phyloP scores from a whole-genome alignment of 192 early-diverging fungal genomes.

The Oehlia diaphana region DNA sequence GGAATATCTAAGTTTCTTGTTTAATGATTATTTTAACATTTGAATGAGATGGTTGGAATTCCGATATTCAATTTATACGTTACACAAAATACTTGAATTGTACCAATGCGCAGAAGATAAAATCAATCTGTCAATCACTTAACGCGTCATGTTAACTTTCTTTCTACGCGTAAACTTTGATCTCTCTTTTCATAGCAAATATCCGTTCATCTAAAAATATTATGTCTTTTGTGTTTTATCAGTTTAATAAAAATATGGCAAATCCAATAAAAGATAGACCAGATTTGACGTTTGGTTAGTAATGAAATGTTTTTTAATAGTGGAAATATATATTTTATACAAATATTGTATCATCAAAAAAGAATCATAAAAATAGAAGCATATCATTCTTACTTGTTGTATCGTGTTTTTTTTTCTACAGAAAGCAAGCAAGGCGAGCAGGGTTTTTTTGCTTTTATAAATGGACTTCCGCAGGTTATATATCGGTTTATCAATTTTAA shows the following conservation, averaged over 20 bases:
- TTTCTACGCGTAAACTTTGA: no score
- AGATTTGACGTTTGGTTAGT: slow-evolving; percentile 50
- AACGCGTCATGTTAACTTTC: no score
- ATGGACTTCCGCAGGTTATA: slow-evolving; percentile 50
- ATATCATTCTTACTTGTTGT: neutral
- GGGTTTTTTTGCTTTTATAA: slow-evolving; percentile 55
- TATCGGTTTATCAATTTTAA: neutral
- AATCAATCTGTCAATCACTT: no score
- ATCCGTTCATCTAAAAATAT: no score
- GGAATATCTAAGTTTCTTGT: neutral
- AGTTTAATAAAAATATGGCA: slow-evolving; percentile 13
- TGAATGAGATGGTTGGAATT: slow-evolving; percentile 3
- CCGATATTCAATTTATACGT: neutral
- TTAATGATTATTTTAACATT: slow-evolving; percentile 5
- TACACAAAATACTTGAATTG: no score
- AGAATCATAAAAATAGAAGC: neutral
- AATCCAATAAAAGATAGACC: slow-evolving; percentile 47
- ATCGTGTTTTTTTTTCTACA: neutral
- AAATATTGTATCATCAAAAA: neutral
- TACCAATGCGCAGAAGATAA: no score
- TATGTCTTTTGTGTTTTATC: no score
- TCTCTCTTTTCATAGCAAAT: no score
- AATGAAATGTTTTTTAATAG: neutral
- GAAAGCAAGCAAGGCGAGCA: slow-evolving; percentile 44
- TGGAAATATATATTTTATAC: neutral